phyloP scores from a whole-genome alignment of 2,329 filamentous ascomycete genomes.

The Trichoderma koningiopsis region DNA sequence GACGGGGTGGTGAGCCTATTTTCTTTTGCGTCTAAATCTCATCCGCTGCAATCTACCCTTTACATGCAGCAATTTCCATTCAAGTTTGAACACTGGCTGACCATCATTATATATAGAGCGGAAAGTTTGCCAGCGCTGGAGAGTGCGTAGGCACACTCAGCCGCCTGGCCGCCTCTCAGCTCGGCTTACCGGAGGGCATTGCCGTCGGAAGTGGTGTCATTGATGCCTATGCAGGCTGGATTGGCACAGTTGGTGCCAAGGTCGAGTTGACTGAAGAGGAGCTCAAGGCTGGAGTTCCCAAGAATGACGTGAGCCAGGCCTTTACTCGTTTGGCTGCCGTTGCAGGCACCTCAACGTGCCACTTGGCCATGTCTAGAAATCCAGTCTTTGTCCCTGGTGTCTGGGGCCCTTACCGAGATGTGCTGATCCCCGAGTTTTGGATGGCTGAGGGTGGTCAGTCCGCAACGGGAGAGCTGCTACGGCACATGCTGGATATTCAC shows the following conservation, averaged over 20 bases:
- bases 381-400: slow-evolving; percentile 94
- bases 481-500: slow-evolving; percentile 93
- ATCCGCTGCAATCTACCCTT: slow-evolving; percentile 16
- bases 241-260: slow-evolving; percentile 97
- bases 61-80: background rate
- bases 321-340: slow-evolving; percentile 93
- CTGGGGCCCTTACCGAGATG: slow-evolving; percentile 96
- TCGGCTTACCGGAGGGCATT: slow-evolving; percentile 84
- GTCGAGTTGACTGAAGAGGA: slow-evolving; percentile 71
- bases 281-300: slow-evolving; percentile 66
- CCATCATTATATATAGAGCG: slow-evolving; percentile 67
- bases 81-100: slow-evolving; percentile 8
- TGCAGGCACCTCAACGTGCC: slow-evolving; percentile 95
- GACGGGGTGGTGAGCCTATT: slow-evolving; percentile 80
- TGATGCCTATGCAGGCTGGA: slow-evolving; percentile 98
- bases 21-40: slow-evolving; percentile 31
- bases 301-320: slow-evolving; percentile 88
- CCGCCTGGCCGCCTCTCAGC: slow-evolving; percentile 77
- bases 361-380: slow-evolving; percentile 91
- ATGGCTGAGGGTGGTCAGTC: slow-evolving; percentile 97
- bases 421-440: slow-evolving; percentile 89
- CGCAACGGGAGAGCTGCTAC: slow-evolving; percentile 90
- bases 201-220: slow-evolving; percentile 96
- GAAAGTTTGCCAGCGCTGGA: slow-evolving; percentile 86
- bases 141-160: slow-evolving; percentile 86